These are phyloP conservation scores for Claviceps citrina DNA, from an alignment of 2,329 filamentous ascomycete species.

Conservation along the genomic window DNA sequence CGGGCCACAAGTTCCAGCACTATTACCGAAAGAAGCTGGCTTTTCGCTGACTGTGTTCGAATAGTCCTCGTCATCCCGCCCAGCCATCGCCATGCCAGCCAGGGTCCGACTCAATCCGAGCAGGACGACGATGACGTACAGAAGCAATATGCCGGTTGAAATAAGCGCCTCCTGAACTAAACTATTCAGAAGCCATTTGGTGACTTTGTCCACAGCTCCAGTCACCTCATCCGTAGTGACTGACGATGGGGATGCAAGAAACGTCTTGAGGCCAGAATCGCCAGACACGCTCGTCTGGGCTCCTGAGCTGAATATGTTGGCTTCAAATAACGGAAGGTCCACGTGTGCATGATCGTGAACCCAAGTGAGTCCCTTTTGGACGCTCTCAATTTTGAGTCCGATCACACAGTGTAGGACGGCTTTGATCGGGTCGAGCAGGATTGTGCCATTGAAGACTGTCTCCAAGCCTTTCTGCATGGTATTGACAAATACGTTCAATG, in stretches of 20 bases:
- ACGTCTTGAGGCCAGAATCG: slow-evolving; percentile 46
- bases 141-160: slow-evolving; percentile 52
- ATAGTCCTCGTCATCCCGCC: slow-evolving; percentile 34
- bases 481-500: slow-evolving; percentile 66
- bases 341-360: slow-evolving; percentile 76
- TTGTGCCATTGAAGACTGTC: slow-evolving; percentile 63
- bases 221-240: slow-evolving; percentile 70
- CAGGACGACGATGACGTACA: slow-evolving; percentile 67
- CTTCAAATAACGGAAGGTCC: slow-evolving; percentile 59
- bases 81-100: slow-evolving; percentile 41
- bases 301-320: slow-evolving; percentile 71
- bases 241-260: slow-evolving; percentile 62
- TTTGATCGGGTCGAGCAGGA: slow-evolving; percentile 62
- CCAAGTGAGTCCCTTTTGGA: slow-evolving; percentile 88
- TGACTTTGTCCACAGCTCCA: slow-evolving; percentile 55
- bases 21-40: not conserved
- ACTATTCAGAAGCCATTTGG: slow-evolving; percentile 47
- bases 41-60: not conserved
- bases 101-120: slow-evolving; percentile 55
- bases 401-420: slow-evolving; percentile 79
- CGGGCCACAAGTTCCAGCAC: not conserved
- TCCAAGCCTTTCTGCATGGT: slow-evolving; percentile 63
- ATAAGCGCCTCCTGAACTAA: slow-evolving; percentile 70
- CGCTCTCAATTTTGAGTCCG: slow-evolving; percentile 65
- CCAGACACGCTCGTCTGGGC: slow-evolving; percentile 45